Percentiles rank a stretch among this genome's conserved stretches.
These are phyloP conservation scores for Posidonia australis DNA, from an alignment of 106 monocot species.

Conservation along the genomic window DNA sequence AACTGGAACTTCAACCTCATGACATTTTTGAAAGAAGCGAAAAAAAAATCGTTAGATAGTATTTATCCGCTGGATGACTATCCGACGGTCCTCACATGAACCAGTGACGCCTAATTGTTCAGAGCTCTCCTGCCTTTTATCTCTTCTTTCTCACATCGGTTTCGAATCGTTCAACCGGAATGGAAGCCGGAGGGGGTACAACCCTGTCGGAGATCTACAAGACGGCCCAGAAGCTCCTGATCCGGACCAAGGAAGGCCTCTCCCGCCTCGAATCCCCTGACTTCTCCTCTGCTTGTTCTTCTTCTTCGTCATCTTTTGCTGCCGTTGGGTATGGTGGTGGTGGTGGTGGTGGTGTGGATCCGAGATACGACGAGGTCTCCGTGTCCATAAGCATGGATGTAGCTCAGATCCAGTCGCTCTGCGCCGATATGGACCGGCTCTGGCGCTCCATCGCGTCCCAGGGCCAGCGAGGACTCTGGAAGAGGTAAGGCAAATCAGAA, in stretches of 20 bases:
- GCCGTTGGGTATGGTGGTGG: not conserved
- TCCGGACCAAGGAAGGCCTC: constrained; percentile 51
- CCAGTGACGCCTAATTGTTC: too few species aligned
- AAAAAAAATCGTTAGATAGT: too few species aligned
- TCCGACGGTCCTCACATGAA: too few species aligned
- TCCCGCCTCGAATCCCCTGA: constrained; percentile 49
- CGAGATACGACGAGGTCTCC: constrained; percentile 25
- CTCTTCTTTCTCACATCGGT: too few species aligned
- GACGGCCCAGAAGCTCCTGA: constrained; percentile 55
- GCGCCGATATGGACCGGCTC: constrained; percentile 82
- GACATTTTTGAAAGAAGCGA: too few species aligned
- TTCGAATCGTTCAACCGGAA: too few species aligned
- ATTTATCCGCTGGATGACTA: too few species aligned
- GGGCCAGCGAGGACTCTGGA: constrained; percentile 87
- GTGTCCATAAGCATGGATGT: constrained; percentile 47
- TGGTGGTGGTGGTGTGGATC: not conserved
- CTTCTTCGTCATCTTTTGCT: constrained; percentile 8
- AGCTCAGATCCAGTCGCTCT: constrained; percentile 68
- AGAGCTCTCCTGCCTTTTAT: too few species aligned
- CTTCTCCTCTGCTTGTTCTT: constrained; percentile 28
- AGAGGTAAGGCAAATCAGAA: constrained; percentile 36
- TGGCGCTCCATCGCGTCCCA: constrained; percentile 64
- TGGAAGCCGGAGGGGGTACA: constrained; percentile 17
- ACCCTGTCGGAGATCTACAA: constrained; percentile 74
- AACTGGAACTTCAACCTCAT: too few species aligned